These are phyloP conservation scores for Colletotrichum scovillei DNA, from an alignment of 2,329 filamentous ascomycete genomes.

Conservation along the genomic window DNA sequence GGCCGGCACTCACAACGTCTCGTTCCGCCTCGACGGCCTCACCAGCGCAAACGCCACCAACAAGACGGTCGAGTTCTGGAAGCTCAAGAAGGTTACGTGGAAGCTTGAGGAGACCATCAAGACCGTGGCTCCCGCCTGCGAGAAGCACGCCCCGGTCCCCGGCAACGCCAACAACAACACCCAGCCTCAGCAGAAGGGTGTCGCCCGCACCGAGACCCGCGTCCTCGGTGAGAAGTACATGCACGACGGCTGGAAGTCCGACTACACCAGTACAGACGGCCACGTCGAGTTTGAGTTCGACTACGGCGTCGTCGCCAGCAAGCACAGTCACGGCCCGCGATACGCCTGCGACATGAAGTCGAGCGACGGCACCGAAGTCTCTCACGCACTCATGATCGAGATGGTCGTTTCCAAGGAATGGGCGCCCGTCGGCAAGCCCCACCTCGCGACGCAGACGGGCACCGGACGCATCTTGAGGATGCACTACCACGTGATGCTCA, in stretches of 20 bases:
- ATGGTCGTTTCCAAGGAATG: constrained; percentile 96
- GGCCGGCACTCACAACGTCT: constrained; percentile 82
- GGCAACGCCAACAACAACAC: constrained; percentile 39
- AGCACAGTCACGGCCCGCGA: constrained; percentile 62
- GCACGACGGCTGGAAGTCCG: constrained; percentile 90
- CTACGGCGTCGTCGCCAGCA: constrained; percentile 62
- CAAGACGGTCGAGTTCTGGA: constrained; percentile 84
- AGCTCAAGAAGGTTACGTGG: constrained; percentile 92
- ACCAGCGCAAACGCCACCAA: constrained; percentile 75
- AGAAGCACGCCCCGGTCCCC: constrained; percentile 70
- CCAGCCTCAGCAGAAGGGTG: constrained; percentile 64
- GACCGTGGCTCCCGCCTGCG: constrained; percentile 82
- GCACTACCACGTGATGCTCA: constrained; percentile 87
- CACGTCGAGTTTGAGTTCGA: constrained; percentile 85
- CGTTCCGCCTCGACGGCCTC: constrained; percentile 87
- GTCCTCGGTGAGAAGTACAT: constrained; percentile 84
- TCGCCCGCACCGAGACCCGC: constrained; percentile 79
- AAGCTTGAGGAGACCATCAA: constrained; percentile 89
- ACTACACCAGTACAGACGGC: constrained; percentile 63
- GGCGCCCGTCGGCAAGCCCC: constrained; percentile 74
- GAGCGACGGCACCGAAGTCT: constrained; percentile 79
- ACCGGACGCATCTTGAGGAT: constrained; percentile 91
- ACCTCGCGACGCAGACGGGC: constrained; percentile 84
- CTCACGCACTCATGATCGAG: constrained; percentile 89
- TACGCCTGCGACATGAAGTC: constrained; percentile 84